Base-by-base conservation (phyloP, 306 rosid species). In the Vachellia collinsii region DNA sequence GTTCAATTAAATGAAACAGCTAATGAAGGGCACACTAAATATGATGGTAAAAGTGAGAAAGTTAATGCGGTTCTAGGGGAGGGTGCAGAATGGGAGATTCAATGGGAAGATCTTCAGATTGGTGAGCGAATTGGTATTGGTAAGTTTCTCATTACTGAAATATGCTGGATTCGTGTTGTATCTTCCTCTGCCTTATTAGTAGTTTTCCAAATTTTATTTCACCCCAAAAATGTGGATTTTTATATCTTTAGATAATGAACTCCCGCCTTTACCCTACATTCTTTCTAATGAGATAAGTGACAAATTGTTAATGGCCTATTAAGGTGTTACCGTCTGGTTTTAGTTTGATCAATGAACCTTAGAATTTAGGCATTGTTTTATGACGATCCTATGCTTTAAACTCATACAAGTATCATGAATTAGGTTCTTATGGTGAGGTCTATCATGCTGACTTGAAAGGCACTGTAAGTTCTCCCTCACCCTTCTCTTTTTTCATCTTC, bases 61-160 rank as follows among this genome's bases (percentile, higher is more conserved):
- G 81, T 80, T 76, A 70, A 88, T 65, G 87, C 88, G 23, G 87
- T 89, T 68, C 86, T 89, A 22, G 92, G 97, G 73, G 97, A 96
- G 80, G 89, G 83, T 67, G 78, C 92, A 38, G 97, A 93, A 76
- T 96, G 97, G 97, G 99, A 96, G 91, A 83, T 96, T 76, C 90
- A 87, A 72, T 96, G 99, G 99, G 98, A 93, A 88, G 97, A 96
- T 89, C 98, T 96, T 82, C 86, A 85, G 65, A 85, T 96, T 82
- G 99, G 98, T 53, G 98, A 96, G 85, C 99, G 99, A n/a, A 96
- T 96, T 76, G 99, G 99, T 78, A 96, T 96, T 75, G 99, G 99
- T 96, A 87, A 93, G 97, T 46, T 34, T 46, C 54, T 67, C 54
- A 65, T 67, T 36, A 44, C 8, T 67, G 34, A 11, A 39, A 13